Conservation (phyloP, 1,284 basidiomycete species). For the Somion occarium region DNA sequence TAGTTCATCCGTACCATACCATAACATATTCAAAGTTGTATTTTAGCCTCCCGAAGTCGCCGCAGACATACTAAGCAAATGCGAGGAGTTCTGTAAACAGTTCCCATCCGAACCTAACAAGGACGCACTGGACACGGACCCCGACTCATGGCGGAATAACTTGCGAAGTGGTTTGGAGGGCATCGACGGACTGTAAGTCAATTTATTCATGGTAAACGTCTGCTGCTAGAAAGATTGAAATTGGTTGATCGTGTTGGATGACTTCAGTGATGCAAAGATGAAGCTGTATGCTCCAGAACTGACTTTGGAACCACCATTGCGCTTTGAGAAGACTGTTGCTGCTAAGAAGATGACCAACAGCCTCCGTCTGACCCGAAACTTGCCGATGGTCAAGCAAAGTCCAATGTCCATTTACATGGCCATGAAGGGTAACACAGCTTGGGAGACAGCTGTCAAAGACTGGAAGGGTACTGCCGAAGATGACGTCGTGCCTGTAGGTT, state of each 20-base stretch:
- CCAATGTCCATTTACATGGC: constrained; percentile 61
- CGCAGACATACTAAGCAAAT: constrained; percentile 46
- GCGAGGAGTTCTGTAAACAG: constrained; percentile 44
- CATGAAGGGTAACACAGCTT: constrained; percentile 66
- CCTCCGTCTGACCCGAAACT: constrained; percentile 57
- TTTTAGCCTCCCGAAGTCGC: constrained; percentile 64
- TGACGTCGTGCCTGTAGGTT: constrained; percentile 57
- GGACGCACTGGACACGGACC: constrained; percentile 15
- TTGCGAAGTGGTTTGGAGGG: constrained; percentile 41
- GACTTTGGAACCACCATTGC: constrained; percentile 28
- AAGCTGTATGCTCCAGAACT: constrained; percentile 26
- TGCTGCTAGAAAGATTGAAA: neutral
- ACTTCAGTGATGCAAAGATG: constrained; percentile 5
- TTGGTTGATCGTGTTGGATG: neutral
- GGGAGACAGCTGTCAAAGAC: constrained; percentile 64
- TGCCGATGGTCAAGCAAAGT: constrained; percentile 46
- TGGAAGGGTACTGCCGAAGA: constrained; percentile 44
- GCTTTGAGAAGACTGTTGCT: constrained; percentile 50
- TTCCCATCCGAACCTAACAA: constrained; percentile 39
- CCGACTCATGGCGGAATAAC: constrained; percentile 25
- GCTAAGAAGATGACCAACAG: constrained; percentile 54
- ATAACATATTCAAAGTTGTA: constrained; percentile 8
- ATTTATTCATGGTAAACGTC: neutral
- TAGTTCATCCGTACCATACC: constrained; percentile 9
- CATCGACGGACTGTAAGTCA: constrained; percentile 54